Base-by-base conservation (phyloP, 306 rosid species). In the Cucurbita maxima region DNA sequence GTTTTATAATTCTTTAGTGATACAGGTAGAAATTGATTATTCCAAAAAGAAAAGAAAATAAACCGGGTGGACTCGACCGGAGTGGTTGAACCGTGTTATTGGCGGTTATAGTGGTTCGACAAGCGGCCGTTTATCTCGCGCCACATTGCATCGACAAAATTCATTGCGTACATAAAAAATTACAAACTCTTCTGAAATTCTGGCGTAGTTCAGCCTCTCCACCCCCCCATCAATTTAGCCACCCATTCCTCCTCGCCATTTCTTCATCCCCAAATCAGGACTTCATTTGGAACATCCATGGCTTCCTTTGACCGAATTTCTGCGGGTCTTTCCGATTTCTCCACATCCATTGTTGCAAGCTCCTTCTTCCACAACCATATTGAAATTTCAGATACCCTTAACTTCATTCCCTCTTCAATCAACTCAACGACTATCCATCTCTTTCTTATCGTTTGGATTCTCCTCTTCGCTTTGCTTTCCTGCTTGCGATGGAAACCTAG, bases 211-310 rank as follows among this genome's bases (percentile, higher is more conserved):
- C 20, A 10, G 52, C 36, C 19, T 61, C 8, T 48, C 47, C 3
- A n/a, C 25, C 1, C 25, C 34, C 59, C 81, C 90, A 41, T 80
- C 79, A 77, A 84, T 83, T 80, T 83, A 84, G 96, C 87, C 91
- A 76, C 72, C 73, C 87, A 82, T 76, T 85, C 48, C 89, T 85
- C 88, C 76, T 80, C 72, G 78, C 89, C 91, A 85, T 82, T 82
- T 86, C 85, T 80, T 84, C 85, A 44, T 75, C 87, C 81, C 76
- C 68, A 84, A 80, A 72, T 52, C 52, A 80, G 86, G 77, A 67
- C 61, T 59, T 61, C 36, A 73, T 74, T 69, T 79, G 22, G 70
- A 77, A 64, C 34, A 60, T 58, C 48, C 53, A 58, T 58, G 52
- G 54, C 54, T n/a, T 57, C 68, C 34, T 15, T 74, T 74, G 52